Base-by-base conservation (phyloP, 2,329 filamentous ascomycete genomes). In the Exophiala oligosperma region DNA sequence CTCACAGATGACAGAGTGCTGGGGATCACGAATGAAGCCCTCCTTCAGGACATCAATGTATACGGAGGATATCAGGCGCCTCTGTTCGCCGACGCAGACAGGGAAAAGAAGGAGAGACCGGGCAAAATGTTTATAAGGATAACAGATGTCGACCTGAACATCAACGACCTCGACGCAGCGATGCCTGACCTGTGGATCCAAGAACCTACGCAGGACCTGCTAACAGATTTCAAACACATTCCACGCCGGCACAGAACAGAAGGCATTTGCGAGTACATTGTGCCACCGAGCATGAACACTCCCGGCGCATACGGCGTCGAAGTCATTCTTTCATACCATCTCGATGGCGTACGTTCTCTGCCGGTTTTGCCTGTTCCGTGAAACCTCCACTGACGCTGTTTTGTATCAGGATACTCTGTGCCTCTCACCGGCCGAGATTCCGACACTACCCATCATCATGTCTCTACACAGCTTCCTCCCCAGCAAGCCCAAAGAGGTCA, bases 31-130 rank as follows among this genome's bases (percentile, higher is more conserved):
- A 75, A 80, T 57, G 78, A 83, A 43, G 73, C 74, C 38, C 79
- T 82, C 7, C 72, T 90, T 40, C 74, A 77, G 49, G 74, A 83
- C 64, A 76, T 91, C 67, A 84, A 85, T 67, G 74, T 75, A 50
- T 89, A 84, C 70, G 86, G 85, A 61, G 83, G 81, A 61, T 68
- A 74, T 29, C 72, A 80, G 5, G 65, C 74, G 54, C 70, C 77
- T 21, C 73, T 90, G 35, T 85, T 90, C 65, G 73, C 71, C 46
- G 72, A 68, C 26, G 73, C 71, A 47, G 72, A 68, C 26, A 48
- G 58, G 24, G 41, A 52, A 26, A 53, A 54, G 17, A 51, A 55
- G 29, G 64, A 70, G 8, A 47, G 57, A 6, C 62, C 67, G 46
- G 73, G 67, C 24, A 67, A 63, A 55, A 68, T 72, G 29, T 66